Base-by-base conservation (phyloP, 257 asterid genomes). In the Fraxinus anomala region DNA sequence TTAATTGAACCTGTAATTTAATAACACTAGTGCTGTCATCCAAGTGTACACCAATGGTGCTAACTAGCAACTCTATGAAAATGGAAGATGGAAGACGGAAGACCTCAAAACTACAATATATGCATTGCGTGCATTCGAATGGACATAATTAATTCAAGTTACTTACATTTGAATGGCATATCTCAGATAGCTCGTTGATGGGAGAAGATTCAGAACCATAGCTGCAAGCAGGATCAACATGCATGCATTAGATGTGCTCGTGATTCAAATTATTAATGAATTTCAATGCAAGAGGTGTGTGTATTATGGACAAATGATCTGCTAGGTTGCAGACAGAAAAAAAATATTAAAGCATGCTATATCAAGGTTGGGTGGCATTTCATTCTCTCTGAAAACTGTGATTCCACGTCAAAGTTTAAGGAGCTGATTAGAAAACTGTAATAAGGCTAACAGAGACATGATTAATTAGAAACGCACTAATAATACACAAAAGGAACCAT, bases 141-240 rank as follows among this genome's bases (percentile, higher is more conserved):
- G 59, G 42, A 19, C 49, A 5, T 9, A 36, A 37, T 49, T 5
- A 68, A 61, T 73, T 39, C 61, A 75, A 23, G 78, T 63, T 80
- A 79, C 86, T 85, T 85, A 94, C 97, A 78, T 80, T 26, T 31
- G 97, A 81, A 81, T 91, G 98, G 75, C 98, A 94, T 81, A 92
- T 81, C 74, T 94, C 88, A 2, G 92, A 80, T 67, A 87, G 66
- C 19, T 92, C 91, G 6, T 79, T 86, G 7, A 94, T 88, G 72
- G 98, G 98, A 80, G 96, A 86, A 81, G 91, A 83, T 80, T 92
- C 88, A 42, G 98, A 86, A 78, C 98, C 98, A 37, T 94, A 94
- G 87, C 97, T 92, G 92, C 85, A 83, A 82, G 73, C 73, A 36
- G 63, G 61, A 68, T 30, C 75, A 77, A 40, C 66, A 37, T 24